Base-by-base conservation (phyloP, 169 alveolate genomes). In the Eimeria sp. region DNA sequence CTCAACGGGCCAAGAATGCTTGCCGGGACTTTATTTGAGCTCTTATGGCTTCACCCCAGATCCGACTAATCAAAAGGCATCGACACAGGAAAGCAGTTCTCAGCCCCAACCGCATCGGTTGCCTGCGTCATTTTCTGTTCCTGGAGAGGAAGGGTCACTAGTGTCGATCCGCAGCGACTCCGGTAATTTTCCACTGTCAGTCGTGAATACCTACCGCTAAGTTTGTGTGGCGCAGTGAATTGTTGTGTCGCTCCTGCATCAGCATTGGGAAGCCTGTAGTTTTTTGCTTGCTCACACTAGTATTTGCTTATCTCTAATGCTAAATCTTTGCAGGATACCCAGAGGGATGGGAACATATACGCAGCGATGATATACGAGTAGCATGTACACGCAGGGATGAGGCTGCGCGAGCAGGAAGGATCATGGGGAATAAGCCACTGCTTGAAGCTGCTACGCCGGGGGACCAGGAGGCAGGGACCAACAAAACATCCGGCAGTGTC, bases 341-440 rank as follows among this genome's bases (percentile, higher is more conserved):
- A 9, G 93, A 87, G n/a, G 80, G 93, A 46, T 87, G 93, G 93
- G 93, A 87, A 64, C 82, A 87, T 30, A 62, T 87, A n/a, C 80
- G 66, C 90, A 37, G 90, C 90, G 90, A 83, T 25, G 90, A 83
- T 80, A 54, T n/a, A n/a, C 18, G 30, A 30, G 56, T 58, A 74
- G 33, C 56, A 23, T n/a, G 40, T 2, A 74, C 20, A 58, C 16
- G 56, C 46, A 37, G 60, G 46, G 77, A 83, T 37, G 77, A 83
- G 68, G 23, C 90, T 58, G 25, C 0, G 54, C 76, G 58, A 20
- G 11, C 76, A 30, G 68, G 20, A 37, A 37, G 14, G 77, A 18
- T 20, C 54, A 14, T 14, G 20, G 37, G 43, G 46, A 37, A 27
- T 71, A 54, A 27, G 62, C 54, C 62, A 37, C 18, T n/a, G 14